Percentiles rank a stretch among this genome's conserved stretches.
Conservation (phyloP, 805 yeast genomes). For the Metschnikowia bowlesiae region DNA sequence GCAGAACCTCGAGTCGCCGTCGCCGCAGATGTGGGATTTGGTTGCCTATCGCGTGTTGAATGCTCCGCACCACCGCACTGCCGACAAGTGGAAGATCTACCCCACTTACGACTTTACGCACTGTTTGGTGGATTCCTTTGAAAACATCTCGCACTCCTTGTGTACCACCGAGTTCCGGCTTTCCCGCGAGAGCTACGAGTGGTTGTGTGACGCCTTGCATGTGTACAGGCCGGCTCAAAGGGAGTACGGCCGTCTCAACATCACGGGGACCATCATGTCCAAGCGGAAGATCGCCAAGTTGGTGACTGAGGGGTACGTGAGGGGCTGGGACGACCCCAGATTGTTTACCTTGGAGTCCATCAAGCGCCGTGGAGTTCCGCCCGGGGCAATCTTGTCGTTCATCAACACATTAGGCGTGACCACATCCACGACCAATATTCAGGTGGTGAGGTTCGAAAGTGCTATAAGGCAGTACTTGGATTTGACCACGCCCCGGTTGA, state of each 20-base stretch:
- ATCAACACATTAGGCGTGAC: conserved; percentile 96
- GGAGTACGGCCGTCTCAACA: conserved; percentile 94
- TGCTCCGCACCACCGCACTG: conserved; percentile 94
- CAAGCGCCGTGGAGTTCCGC: conserved; percentile 97
- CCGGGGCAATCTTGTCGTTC: conserved; percentile 92
- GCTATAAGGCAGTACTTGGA: conserved; percentile 86
- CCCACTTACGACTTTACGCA: conserved; percentile 99
- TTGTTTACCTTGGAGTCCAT: conserved; percentile 91
- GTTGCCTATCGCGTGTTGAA: conserved; percentile 94
- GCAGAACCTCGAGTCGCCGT: conserved; percentile 82
- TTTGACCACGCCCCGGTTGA: conserved; percentile 86
- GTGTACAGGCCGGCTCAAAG: conserved; percentile 98
- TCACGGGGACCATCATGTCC: conserved; percentile 90
- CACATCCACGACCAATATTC: conserved; percentile 87
- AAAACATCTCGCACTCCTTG: conserved; percentile 90
- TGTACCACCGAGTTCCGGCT: conserved; percentile 94
- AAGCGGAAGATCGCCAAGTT: conserved; percentile 94
- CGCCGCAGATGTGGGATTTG: conserved; percentile 99
- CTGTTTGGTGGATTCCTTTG: conserved; percentile 97
- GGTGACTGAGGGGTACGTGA: conserved; percentile 73
- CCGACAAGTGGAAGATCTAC: conserved; percentile 94
- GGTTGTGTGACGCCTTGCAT: conserved; percentile 94
- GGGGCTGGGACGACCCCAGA: conserved; percentile 99
- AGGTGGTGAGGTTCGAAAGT: conserved; percentile 82
- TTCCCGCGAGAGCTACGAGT: conserved; percentile 93